Base-by-base conservation (phyloP, 1,284 basidiomycete genomes). In the Mycena sp. region DNA sequence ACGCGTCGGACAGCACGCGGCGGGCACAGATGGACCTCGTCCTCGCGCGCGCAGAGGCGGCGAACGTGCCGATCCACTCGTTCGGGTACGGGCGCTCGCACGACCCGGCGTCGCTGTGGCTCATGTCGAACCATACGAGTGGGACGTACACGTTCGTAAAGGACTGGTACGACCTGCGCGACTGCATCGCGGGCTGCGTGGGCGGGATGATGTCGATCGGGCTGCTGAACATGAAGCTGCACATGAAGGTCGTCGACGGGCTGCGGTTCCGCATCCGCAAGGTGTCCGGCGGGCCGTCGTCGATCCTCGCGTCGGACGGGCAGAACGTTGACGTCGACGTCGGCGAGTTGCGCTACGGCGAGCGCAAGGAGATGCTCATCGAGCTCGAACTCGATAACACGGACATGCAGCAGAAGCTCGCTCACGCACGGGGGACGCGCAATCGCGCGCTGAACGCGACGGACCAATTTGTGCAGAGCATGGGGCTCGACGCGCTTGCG, bases 11-110 rank as follows among this genome's bases (percentile, higher is more conserved):
- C 72, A 91, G 88, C 67, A 94, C 96, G 12, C 88, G 94, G 51
- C 89, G 95, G n/a, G 93, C 94, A n/a, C 95, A 98, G 78, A 98
- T 99, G 95, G 96, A 99, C 72, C 86, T 99, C 19, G 95, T 98
- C 29, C 90, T 98, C 64, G 96, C 96, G 43, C 91, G 97, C 44
- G 93, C 96, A 0, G 97, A 99, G 73, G 96, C 96, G 4, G 96
- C 94, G 28, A 96, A 95, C 71, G 89, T 97, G 25, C 96, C 97
- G 1, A 96, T 99, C 58, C 97, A 99, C 77, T 93, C 95, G 2
- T 93, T 99, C 69, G 97, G 97, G 49, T 99, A 97, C 74, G 96
- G 96, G 55, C 93, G 95, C 66, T 93, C 93, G 16, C 97, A 99
- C 75, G 96, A 99, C 76, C 96, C 97, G 6, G 94, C 94, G 3